A percentile compares a stretch with the other conserved stretches of the same genome.
phyloP scores from a whole-genome alignment of 768 basidiomycete species.

The Podaxis sp. region DNA sequence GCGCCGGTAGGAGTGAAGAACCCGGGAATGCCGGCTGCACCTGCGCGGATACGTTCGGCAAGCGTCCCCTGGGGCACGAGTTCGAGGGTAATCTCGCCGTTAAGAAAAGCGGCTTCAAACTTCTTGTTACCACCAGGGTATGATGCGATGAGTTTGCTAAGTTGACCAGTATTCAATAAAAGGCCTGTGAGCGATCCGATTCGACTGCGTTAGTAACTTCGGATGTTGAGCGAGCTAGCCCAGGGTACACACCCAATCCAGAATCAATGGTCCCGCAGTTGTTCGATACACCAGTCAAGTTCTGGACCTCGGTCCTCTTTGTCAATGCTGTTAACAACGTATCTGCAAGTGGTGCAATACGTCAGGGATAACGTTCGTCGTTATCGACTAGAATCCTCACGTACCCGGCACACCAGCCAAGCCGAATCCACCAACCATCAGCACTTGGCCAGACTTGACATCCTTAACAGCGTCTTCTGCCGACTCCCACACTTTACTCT shows the following conservation, averaged over 20 bases:
- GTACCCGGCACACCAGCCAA: constrained; percentile 84
- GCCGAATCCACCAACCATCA: constrained; percentile 89
- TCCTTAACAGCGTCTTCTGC: constrained; percentile 83
- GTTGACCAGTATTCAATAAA: constrained; percentile 70
- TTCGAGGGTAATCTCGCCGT: constrained; percentile 80
- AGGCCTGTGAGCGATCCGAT: constrained; percentile 47
- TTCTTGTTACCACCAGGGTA: constrained; percentile 94
- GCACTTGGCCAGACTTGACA: constrained; percentile 74
- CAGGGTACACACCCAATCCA: constrained; percentile 57
- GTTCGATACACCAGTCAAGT: constrained; percentile 84
- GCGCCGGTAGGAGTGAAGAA: constrained; percentile 93
- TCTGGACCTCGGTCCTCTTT: constrained; percentile 68
- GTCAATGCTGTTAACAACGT: constrained; percentile 80
- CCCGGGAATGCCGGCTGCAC: constrained; percentile 90
- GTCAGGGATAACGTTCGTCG: too few relatives aligned
- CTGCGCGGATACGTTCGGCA: constrained; percentile 83
- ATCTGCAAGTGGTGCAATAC: constrained; percentile 41
- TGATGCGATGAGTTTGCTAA: constrained; percentile 83
- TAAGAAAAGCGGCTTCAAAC: constrained; percentile 80
- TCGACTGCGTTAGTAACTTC: not conserved
- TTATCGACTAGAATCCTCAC: constrained; percentile 5
- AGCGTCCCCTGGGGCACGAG: constrained; percentile 92
- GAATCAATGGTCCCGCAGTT: constrained; percentile 75
- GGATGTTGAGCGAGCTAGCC: not conserved
- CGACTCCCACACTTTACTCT: constrained; percentile 75